phyloP scores from a whole-genome alignment of 768 basidiomycete genomes.

The Tricholoma hemisulphureum region DNA sequence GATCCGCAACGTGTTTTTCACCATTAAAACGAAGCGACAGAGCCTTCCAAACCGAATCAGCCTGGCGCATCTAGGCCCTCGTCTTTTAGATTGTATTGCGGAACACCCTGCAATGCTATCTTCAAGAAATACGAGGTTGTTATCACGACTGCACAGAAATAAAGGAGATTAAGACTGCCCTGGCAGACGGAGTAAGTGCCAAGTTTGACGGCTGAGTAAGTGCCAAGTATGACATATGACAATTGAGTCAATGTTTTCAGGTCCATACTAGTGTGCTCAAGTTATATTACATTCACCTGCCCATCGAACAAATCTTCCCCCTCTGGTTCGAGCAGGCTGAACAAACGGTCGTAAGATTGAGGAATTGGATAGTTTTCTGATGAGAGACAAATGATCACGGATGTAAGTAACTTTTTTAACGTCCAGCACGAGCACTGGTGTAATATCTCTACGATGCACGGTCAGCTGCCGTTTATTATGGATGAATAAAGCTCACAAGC shows the following conservation, averaged over 20 bases:
- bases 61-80: neutral
- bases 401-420: no score
- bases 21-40: neutral
- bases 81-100: neutral
- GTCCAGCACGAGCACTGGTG: neutral
- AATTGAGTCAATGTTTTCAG: conserved; percentile 3
- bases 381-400: neutral
- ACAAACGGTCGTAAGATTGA: neutral
- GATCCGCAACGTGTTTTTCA: neutral
- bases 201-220: conserved; percentile 13
- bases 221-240: conserved; percentile 13
- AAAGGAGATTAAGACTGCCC: neutral
- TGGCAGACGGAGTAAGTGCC: conserved; percentile 2
- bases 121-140: neutral
- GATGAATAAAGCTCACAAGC: conserved; percentile 11
- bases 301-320: conserved; percentile 16
- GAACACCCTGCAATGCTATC: neutral
- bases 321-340: neutral
- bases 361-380: neutral
- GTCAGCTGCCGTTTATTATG: neutral
- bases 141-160: neutral
- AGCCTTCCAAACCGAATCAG: neutral
- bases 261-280: conserved; percentile 4
- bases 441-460: conserved; percentile 3
- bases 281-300: conserved; percentile 19